These are phyloP conservation scores for Laguncularia racemosa DNA, from an alignment of 345 rosid genomes.

Conservation along the genomic window DNA sequence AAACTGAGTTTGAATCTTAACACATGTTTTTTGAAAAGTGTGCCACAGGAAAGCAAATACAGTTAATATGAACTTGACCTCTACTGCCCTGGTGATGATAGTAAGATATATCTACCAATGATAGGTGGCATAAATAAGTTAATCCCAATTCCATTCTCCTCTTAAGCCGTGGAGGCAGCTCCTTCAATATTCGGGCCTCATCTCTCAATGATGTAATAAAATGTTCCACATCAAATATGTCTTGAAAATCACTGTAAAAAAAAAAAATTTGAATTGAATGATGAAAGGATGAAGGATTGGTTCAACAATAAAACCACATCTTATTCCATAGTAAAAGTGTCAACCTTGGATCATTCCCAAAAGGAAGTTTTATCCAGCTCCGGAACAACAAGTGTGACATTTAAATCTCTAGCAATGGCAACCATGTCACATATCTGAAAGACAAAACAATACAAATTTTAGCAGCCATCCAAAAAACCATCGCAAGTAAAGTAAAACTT, in stretches of 20 bases:
- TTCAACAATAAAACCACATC: not conserved
- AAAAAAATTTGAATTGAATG: not conserved
- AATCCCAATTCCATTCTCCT: conserved; percentile 19
- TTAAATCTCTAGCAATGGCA: conserved; percentile 25
- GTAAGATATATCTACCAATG: conserved; percentile 52
- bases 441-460: not conserved
- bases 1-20: not conserved
- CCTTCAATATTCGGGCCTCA: conserved; percentile 36
- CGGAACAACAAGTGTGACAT: conserved; percentile 28
- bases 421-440: conserved; percentile 33
- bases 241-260: conserved; percentile 41
- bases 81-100: conserved; percentile 31
- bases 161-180: conserved; percentile 31
- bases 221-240: conserved; percentile 45
- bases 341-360: conserved; percentile 32
- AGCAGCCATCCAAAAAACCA: no score
- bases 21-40: no score
- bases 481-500: no score
- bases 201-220: conserved; percentile 39
- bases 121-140: conserved; percentile 33
- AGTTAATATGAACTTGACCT: no score
- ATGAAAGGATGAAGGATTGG: not conserved
- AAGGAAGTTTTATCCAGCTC: conserved; percentile 25
- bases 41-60: no score
- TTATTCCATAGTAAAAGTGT: not conserved